Evolutionary conservation across 345 rosid species (phyloP).

Genomic region (Firmiana major): DNA sequence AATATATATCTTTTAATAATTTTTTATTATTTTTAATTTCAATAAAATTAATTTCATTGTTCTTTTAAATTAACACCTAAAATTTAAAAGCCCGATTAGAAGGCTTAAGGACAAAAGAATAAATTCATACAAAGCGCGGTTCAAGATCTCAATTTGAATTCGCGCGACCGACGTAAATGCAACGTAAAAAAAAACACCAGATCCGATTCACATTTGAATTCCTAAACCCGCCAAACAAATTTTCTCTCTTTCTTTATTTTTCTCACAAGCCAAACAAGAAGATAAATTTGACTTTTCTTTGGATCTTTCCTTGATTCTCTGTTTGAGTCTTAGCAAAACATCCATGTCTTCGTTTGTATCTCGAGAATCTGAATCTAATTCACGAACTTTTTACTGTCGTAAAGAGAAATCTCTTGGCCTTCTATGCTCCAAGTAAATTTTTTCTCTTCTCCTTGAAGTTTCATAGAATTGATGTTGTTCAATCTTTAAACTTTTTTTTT

Average conservation of each 20-base stretch:
- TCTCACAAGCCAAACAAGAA: neutral
- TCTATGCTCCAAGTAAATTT: conserved; percentile 56
- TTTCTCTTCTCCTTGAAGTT: neutral
- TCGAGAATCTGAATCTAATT: conserved; percentile 38
- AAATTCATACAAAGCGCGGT: neutral
- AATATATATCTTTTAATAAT: no score
- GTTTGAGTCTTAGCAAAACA: neutral
- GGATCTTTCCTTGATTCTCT: neutral
- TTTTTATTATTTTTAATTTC: no score
- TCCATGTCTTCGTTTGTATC: conserved; percentile 24
- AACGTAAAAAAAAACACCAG: neutral
- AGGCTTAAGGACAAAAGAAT: neutral
- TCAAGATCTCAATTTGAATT: conserved; percentile 15
- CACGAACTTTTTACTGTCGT: conserved; percentile 48
- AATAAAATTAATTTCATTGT: no score
- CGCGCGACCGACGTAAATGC: conserved; percentile 5
- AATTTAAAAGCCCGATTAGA: neutral
- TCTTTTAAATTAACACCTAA: no score
- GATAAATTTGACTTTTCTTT: neutral
- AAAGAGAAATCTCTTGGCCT: conserved; percentile 81
- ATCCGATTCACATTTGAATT: conserved; percentile 35
- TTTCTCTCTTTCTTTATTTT: neutral
- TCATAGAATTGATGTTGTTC: conserved; percentile 6
- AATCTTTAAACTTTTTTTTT: neutral
- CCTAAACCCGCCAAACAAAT: conserved; percentile 25